Conservation (phyloP, 352 stramenopile genomes). For the Phytophthora pistaciae region DNA sequence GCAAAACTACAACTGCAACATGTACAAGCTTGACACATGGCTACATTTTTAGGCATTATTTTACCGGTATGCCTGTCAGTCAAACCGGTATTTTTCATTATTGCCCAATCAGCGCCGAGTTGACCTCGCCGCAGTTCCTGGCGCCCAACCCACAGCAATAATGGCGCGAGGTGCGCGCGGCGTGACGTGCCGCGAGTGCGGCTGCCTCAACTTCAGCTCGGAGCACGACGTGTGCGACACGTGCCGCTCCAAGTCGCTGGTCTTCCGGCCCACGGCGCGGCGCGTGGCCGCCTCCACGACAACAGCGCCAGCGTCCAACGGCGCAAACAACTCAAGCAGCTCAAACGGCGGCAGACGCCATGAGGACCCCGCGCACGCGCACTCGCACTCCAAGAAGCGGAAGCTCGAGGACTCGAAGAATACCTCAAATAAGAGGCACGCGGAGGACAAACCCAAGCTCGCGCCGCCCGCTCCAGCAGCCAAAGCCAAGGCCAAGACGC, state of each 20-base stretch:
- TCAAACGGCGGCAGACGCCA: neutral
- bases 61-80: neutral
- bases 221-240: conserved; percentile 40
- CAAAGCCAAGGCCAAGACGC: neutral
- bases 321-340: no score
- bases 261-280: conserved; percentile 17
- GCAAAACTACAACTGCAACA: conserved; percentile 6
- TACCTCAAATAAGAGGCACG: neutral
- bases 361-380: neutral
- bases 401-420: neutral
- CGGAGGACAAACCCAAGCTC: neutral
- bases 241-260: conserved; percentile 28
- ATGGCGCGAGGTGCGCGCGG: conserved; percentile 25
- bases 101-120: conserved; percentile 13
- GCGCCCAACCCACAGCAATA: conserved; percentile 4
- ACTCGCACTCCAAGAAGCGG: neutral
- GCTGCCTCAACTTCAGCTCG: conserved; percentile 56
- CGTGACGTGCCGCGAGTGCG: conserved; percentile 50
- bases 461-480: neutral
- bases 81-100: neutral
- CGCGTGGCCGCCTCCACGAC: neutral
- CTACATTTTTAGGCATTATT: conserved; percentile 4
- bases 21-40: conserved; percentile 10
- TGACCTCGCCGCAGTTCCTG: neutral
- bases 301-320: neutral